These are phyloP conservation scores for Ambrosia trifida DNA, from an alignment of 129 eudicot species.

Conservation along the genomic window DNA sequence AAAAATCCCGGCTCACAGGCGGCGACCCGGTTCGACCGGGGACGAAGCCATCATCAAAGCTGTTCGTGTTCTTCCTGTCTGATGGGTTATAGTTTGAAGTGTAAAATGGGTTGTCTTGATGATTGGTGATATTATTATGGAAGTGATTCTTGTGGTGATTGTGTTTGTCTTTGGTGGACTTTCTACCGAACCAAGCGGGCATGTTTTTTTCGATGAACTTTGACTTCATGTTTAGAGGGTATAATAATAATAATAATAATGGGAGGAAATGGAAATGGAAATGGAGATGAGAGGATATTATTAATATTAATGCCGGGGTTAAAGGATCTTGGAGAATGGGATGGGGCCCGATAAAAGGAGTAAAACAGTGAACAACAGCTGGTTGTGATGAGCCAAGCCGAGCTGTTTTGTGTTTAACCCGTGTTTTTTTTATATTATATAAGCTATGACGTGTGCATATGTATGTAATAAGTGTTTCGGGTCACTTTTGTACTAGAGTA, in stretches of 20 bases:
- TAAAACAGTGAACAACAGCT: constrained; percentile 29
- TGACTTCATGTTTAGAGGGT: constrained; percentile 23
- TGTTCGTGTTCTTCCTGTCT: constrained; percentile 29
- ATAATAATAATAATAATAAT: no score
- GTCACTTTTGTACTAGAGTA: no score
- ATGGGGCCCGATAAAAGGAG: background rate
- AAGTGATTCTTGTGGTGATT: constrained; percentile 24
- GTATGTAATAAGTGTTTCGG: background rate
- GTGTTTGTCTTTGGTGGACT: constrained; percentile 60
- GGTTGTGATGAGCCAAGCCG: constrained; percentile 10
- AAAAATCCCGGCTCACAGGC: constrained; percentile 41
- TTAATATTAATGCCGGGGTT: background rate
- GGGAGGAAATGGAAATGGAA: constrained; percentile 3
- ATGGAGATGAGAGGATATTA: constrained; percentile 18
- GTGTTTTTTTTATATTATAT: background rate
- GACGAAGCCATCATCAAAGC: constrained; percentile 46
- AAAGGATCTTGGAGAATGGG: background rate
- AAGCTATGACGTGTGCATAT: background rate
- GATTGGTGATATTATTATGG: background rate
- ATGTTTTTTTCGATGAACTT: constrained; percentile 44
- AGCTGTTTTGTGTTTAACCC: constrained; percentile 28
- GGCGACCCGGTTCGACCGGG: constrained; percentile 35
- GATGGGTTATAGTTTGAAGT: constrained; percentile 20
- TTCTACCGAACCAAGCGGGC: constrained; percentile 85
- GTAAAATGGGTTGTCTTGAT: constrained; percentile 34